Evolutionary conservation across 1,139 yeast genomes (phyloP), one percentile per base, ranked within the genome.

Genomic region (Lodderomyces elongisporus): DNA sequence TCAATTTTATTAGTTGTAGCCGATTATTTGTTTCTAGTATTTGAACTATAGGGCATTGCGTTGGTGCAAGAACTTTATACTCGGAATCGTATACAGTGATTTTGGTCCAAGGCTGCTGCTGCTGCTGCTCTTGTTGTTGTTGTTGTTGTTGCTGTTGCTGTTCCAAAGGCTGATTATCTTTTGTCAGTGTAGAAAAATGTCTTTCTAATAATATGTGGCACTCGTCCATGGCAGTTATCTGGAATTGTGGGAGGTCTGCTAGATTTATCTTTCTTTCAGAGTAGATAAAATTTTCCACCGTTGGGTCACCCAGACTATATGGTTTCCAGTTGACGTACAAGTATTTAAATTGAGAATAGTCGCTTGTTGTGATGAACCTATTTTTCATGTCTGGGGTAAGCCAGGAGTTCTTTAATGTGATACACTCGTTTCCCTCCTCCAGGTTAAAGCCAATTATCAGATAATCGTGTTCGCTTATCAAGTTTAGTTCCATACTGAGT

Each of bases 261-360:
- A 65, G 46, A n/a, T n/a, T n/a, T 5, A 40, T 40, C 3, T 26
- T 25, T 17, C 34, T 36, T 1, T 24, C 28, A 3, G 52, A 47
- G 43, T 54, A 61, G 3, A 66, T 49, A 44, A 77, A 74, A 25
- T 61, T 65, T 1, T 54, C 40, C 1, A 22, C n/a, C 6, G 14
- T 9, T 49, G 42, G 44, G n/a, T n/a, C n/a, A n/a, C n/a, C n/a
- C n/a, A n/a, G n/a, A 57, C 43, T n/a, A n/a, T 2, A 34, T 28
- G 77, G 70, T 40, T 77, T 65, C 94, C 94, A 83, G 49, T 80
- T 84, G 28, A 85, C 44, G 48, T 85, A 87, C 3, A 83, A 41
- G 28, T 70, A 75, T 14, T 64, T 61, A 49, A 83, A 79, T 28
- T 67, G 59, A n/a, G 62, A 56, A 32, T 70, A 56, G n/a, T 59